Evolutionary conservation across 345 rosid species (phyloP).

Genomic region (Murraya paniculata): DNA sequence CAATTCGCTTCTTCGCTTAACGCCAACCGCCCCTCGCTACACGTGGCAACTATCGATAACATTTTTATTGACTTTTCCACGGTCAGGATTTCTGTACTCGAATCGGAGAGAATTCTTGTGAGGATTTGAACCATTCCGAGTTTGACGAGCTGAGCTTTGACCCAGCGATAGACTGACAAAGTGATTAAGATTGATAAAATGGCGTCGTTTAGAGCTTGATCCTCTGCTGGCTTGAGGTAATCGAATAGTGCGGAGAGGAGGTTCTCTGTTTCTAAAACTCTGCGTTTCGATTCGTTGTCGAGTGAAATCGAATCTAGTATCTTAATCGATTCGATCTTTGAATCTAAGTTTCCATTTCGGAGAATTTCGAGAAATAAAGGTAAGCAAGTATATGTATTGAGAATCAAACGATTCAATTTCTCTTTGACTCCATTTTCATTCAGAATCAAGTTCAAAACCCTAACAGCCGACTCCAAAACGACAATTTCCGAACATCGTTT

Average conservation of each 20-base stretch:
- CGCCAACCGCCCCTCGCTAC: constrained; percentile 45
- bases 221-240: constrained; percentile 14
- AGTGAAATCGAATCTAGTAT: constrained; percentile 36
- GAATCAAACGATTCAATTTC: constrained; percentile 18
- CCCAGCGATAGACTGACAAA: constrained; percentile 27
- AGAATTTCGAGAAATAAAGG: constrained; percentile 29
- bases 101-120: constrained; percentile 19
- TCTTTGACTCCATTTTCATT: constrained; percentile 21
- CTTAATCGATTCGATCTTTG: constrained; percentile 32
- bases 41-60: constrained; percentile 25
- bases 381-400: constrained; percentile 18
- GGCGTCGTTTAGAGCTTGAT: constrained; percentile 28
- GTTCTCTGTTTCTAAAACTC: constrained; percentile 29
- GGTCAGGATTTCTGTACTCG: constrained; percentile 11
- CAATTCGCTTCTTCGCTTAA: constrained; percentile 35
- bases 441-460: constrained; percentile 28
- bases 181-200: constrained; percentile 31
- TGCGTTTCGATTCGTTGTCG: constrained; percentile 31
- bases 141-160: constrained; percentile 32
- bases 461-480: constrained; percentile 27
- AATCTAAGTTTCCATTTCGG: constrained; percentile 21
- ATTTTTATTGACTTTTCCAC: constrained; percentile 39
- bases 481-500: constrained; percentile 8
- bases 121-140: constrained; percentile 33
- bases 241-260: constrained; percentile 27